Base-by-base conservation (phyloP, 306 rosid species). In the Pueraria montana region DNA sequence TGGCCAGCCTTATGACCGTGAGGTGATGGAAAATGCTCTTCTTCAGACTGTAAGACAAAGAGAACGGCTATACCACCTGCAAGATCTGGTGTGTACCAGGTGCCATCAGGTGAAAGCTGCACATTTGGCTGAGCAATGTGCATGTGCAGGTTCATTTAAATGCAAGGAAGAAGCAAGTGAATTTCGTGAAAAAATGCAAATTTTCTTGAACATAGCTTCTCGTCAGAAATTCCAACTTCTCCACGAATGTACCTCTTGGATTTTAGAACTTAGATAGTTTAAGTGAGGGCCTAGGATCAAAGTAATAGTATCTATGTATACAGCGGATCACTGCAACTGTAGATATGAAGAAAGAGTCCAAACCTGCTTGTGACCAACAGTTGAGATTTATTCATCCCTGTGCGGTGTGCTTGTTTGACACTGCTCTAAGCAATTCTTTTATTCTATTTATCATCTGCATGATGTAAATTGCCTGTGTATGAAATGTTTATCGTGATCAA, bases 211-310 rank as follows among this genome's bases (percentile, higher is more conserved):
- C 80, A 82, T 95, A 48, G 94, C 98, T 67, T 65, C 73, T 79
- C 90, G 89, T 79, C 98, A 92, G 86, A 95, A 93, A 66, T 95
- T 95, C 75, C 93, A 85, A 84, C 93, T 95, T 63, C 96, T 96
- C 76, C 88, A 89, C 75, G 96, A 93, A 81, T 87, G 91, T 70
- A 92, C 93, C 34, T 84, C 95, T 46, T 93, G 98, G 99, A 88
- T 91, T 74, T 89, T 93, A 83, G 88, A 92, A 89, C 74, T 68
- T 62, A 80, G 83, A 49, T 80, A 76, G 62, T 59, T 40, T 26
- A 9, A 74, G 61, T 52, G 26, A 84, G 20, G 1, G n/a, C 59
- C 66, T 67, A 66, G 56, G 55, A 23, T 74, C 42, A 84, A 24
- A 43, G 59, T 38, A 64, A 43, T 23, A 34, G 26, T 48, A 42